Conservation (phyloP, 2,329 filamentous ascomycete species). For the Stemphylium vesicarium region DNA sequence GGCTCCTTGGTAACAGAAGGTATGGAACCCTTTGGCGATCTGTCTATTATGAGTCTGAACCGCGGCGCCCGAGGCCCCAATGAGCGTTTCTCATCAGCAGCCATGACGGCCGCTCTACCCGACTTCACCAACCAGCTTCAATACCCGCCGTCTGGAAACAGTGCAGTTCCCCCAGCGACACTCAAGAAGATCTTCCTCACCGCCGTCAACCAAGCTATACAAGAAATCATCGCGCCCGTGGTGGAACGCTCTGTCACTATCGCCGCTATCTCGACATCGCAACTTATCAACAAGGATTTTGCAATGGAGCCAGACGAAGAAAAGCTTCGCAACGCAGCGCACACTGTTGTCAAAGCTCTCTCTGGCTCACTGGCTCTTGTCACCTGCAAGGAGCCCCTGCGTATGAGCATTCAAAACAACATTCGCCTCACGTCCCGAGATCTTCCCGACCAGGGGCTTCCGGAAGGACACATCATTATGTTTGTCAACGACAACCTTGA, state of each 20-base stretch:
- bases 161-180: conserved; percentile 72
- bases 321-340: conserved; percentile 81
- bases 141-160: conserved; percentile 73
- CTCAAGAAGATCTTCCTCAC: conserved; percentile 77
- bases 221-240: conserved; percentile 96
- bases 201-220: conserved; percentile 86
- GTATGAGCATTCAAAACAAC: conserved; percentile 97
- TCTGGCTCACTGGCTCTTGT: conserved; percentile 93
- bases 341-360: conserved; percentile 93
- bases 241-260: conserved; percentile 98
- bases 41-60: conserved; percentile 69
- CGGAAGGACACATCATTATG: conserved; percentile 96
- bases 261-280: conserved; percentile 92
- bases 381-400: conserved; percentile 96
- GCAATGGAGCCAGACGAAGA: conserved; percentile 90
- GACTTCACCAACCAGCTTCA: conserved; percentile 80
- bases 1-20: conserved; percentile 66
- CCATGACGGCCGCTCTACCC: conserved; percentile 80
- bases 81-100: conserved; percentile 76
- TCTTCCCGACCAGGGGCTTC: conserved; percentile 72
- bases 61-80: conserved; percentile 66
- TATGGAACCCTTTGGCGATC: conserved; percentile 81
- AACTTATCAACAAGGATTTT: conserved; percentile 96
- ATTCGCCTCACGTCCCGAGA: conserved; percentile 81
- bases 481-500: conserved; percentile 98